Conservation (phyloP, 371 early-diverging fungal species). For the Globomyces sp. region DNA sequence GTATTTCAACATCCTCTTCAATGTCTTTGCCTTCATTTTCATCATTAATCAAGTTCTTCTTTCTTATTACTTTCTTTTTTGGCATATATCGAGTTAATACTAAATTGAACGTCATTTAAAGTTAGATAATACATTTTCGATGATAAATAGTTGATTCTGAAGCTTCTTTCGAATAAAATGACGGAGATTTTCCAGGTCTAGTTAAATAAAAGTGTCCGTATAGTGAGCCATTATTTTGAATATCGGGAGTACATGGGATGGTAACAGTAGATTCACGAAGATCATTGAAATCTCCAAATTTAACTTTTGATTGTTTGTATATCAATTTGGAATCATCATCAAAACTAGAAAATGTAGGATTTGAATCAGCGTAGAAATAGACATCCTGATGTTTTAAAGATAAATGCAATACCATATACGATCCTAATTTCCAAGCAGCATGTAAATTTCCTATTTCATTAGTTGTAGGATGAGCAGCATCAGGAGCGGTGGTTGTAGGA, state of each 20-base stretch:
- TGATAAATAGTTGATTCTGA: slow-evolving; percentile 1
- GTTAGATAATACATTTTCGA: slow-evolving; percentile 7
- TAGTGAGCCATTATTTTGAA: slow-evolving; percentile 74
- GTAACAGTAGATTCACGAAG: slow-evolving; percentile 41
- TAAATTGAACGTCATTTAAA: slow-evolving; percentile 27
- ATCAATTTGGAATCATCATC: slow-evolving; percentile 28
- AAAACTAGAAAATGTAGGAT: not conserved
- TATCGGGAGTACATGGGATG: slow-evolving; percentile 24
- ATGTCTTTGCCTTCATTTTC: slow-evolving; percentile 40
- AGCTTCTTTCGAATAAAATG: slow-evolving; percentile 6
- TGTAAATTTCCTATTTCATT: not conserved
- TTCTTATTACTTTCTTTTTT: slow-evolving; percentile 62
- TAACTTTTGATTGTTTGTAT: slow-evolving; percentile 58
- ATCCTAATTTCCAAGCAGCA: not conserved
- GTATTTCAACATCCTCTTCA: slow-evolving; percentile 33
- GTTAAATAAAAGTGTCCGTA: slow-evolving; percentile 77
- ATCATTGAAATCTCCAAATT: slow-evolving; percentile 60
- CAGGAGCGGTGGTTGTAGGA: not conserved
- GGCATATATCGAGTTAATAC: slow-evolving; percentile 66
- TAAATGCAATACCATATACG: not conserved
- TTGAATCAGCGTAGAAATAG: not conserved
- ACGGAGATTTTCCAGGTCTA: not conserved
- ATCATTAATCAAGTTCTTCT: slow-evolving; percentile 61
- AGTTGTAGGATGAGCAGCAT: not conserved
- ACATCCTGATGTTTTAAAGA: slow-evolving; percentile 7